Evolutionary conservation across 164 flowering plant species (phyloP).

Genomic region (Saururus chinensis): DNA sequence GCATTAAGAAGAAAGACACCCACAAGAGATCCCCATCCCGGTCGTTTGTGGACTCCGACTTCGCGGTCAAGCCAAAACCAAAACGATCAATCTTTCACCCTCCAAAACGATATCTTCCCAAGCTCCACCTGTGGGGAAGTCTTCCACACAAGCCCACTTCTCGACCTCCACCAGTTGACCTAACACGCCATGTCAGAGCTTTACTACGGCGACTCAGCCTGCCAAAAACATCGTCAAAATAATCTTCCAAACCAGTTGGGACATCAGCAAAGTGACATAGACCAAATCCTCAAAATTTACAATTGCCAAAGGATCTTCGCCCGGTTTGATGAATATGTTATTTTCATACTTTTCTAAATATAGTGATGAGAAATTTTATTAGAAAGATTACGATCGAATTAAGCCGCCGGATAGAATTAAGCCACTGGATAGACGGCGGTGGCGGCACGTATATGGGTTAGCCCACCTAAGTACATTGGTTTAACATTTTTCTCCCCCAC

Average conservation of each 20-base stretch:
- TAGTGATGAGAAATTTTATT: too few species aligned
- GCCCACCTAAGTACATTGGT: too few species aligned
- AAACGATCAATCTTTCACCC: constrained; percentile 25
- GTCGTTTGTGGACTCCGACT: constrained; percentile 21
- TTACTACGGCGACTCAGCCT: constrained; percentile 50
- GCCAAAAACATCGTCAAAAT: constrained; percentile 62
- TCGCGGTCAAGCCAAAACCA: constrained; percentile 17
- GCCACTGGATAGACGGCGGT: too few species aligned
- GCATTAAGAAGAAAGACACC: constrained; percentile 1
- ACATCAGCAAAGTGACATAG: constrained; percentile 15
- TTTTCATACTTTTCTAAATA: too few species aligned
- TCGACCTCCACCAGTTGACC: constrained; percentile 54
- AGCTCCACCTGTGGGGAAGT: constrained; percentile 70
- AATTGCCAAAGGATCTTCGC: constrained; percentile 44
- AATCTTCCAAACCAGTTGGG: constrained; percentile 75
- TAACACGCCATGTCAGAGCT: constrained; percentile 78
- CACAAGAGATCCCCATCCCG: constrained; percentile 6
- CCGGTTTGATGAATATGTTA: constrained; percentile 73
- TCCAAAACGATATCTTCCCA: constrained; percentile 55
- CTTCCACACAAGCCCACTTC: constrained; percentile 35
- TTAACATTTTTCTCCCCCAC: too few species aligned
- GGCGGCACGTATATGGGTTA: too few species aligned
- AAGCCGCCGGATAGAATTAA: too few species aligned
- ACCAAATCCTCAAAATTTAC: constrained; percentile 69
- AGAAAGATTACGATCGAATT: too few species aligned